phyloP scores from a whole-genome alignment of 306 rosid genomes.

The Mimosa bimucronata region DNA sequence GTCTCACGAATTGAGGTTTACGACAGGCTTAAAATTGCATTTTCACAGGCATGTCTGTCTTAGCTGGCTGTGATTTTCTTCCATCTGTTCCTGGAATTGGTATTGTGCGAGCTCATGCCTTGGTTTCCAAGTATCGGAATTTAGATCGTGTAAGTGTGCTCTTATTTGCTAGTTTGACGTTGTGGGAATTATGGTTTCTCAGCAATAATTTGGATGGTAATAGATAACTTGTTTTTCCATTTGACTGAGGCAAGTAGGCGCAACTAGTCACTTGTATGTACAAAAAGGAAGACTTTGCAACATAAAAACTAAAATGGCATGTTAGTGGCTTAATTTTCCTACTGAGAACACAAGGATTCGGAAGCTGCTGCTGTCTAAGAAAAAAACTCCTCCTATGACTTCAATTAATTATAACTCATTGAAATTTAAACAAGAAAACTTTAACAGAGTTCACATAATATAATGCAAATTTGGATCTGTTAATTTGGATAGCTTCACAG shows the following conservation, averaged over 20 bases:
- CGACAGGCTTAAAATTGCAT: constrained; percentile 13
- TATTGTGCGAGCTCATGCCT: constrained; percentile 77
- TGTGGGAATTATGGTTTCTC: not conserved
- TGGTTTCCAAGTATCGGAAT: constrained; percentile 80
- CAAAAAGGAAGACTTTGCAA: not conserved
- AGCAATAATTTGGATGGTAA: not conserved
- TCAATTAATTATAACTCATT: not conserved
- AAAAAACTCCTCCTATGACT: not conserved
- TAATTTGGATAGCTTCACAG: not conserved
- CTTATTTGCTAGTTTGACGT: constrained; percentile 9
- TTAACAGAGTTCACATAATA: not conserved
- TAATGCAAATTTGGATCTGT: not conserved
- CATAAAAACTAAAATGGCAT: not conserved
- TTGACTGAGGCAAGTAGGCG: not conserved
- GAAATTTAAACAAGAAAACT: not conserved
- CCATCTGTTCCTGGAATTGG: constrained; percentile 97
- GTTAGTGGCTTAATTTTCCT: not conserved
- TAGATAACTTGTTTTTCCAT: not conserved
- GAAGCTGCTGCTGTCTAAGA: not conserved
- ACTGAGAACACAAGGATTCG: not conserved
- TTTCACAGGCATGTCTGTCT: constrained; percentile 83
- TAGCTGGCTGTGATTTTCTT: constrained; percentile 98
- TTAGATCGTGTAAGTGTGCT: constrained; percentile 79
- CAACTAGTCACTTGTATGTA: not conserved
- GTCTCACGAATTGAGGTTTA: not conserved